Conservation (phyloP, 345 rosid species). For the Moricandia moricandioides region DNA sequence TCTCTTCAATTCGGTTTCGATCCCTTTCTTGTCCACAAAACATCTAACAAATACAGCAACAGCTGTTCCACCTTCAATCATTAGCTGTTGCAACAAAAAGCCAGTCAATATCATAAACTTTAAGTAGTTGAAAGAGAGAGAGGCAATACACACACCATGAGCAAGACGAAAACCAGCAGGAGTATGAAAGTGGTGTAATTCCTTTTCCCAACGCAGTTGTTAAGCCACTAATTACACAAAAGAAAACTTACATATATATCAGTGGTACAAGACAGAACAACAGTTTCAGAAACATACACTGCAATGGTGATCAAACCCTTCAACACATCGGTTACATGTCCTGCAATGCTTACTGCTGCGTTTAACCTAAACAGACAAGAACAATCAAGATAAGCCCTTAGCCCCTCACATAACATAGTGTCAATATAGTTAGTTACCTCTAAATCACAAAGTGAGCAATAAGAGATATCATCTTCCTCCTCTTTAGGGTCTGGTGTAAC, state of each 20-base stretch:
- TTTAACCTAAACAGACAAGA: constrained; percentile 57
- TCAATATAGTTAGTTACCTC: constrained; percentile 39
- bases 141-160: constrained; percentile 56
- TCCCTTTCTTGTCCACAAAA: constrained; percentile 74
- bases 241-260: not conserved
- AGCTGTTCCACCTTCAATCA: constrained; percentile 89
- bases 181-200: constrained; percentile 87
- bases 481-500: constrained; percentile 66
- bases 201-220: constrained; percentile 91
- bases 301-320: constrained; percentile 99
- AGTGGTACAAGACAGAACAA: not conserved
- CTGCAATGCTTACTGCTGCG: constrained; percentile 94
- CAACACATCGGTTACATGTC: constrained; percentile 90
- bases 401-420: not conserved
- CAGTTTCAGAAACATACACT: constrained; percentile 47
- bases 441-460: constrained; percentile 76
- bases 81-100: constrained; percentile 49
- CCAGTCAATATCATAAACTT: not conserved
- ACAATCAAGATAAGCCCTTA: constrained; percentile 1
- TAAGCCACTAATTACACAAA: constrained; percentile 70
- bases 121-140: not conserved
- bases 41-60: constrained; percentile 86
- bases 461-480: constrained; percentile 73
- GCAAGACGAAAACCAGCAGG: constrained; percentile 71
- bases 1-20: constrained; percentile 67